Conservation (phyloP, 2,329 filamentous ascomycete species). For the Fusarium sp. region DNA sequence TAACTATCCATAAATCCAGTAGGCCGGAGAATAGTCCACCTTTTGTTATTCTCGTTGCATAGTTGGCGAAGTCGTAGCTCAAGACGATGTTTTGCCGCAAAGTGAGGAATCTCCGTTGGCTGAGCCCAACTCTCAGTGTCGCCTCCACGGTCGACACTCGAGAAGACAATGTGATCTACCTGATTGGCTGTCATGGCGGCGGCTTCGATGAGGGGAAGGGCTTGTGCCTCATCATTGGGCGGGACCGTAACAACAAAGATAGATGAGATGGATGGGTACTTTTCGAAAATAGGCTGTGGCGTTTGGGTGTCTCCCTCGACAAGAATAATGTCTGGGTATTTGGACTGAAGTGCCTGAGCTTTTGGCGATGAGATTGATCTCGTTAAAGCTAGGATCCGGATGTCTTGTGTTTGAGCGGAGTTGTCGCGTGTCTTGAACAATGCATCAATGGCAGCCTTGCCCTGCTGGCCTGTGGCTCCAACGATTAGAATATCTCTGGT, state of each 20-base stretch:
- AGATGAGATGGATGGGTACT: slow-evolving; percentile 40
- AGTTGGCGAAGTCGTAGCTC: slow-evolving; percentile 22
- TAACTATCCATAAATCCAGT: slow-evolving; percentile 51
- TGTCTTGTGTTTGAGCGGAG: background rate
- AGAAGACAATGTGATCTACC: slow-evolving; percentile 43
- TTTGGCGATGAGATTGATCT: slow-evolving; percentile 15
- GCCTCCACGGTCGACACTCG: slow-evolving; percentile 38
- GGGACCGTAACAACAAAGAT: slow-evolving; percentile 49
- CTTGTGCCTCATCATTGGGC: slow-evolving; percentile 45
- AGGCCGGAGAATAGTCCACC: slow-evolving; percentile 48
- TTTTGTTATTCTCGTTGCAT: slow-evolving; percentile 3
- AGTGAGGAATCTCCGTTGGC: slow-evolving; percentile 37
- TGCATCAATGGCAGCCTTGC: slow-evolving; percentile 31
- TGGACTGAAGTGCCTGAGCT: background rate
- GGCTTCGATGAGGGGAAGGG: slow-evolving; percentile 45
- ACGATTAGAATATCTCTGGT: slow-evolving; percentile 27
- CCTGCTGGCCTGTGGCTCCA: slow-evolving; percentile 38
- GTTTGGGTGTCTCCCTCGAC: slow-evolving; percentile 23
- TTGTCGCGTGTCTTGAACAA: slow-evolving; percentile 4
- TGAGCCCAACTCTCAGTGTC: slow-evolving; percentile 23
- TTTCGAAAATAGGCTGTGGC: slow-evolving; percentile 38
- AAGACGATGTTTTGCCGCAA: slow-evolving; percentile 39
- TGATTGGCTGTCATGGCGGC: background rate
- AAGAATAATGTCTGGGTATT: slow-evolving; percentile 15
- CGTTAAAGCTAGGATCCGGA: slow-evolving; percentile 17